Base-by-base conservation (phyloP, 495 filamentous ascomycete species). In the Hypoxylon fragiforme region DNA sequence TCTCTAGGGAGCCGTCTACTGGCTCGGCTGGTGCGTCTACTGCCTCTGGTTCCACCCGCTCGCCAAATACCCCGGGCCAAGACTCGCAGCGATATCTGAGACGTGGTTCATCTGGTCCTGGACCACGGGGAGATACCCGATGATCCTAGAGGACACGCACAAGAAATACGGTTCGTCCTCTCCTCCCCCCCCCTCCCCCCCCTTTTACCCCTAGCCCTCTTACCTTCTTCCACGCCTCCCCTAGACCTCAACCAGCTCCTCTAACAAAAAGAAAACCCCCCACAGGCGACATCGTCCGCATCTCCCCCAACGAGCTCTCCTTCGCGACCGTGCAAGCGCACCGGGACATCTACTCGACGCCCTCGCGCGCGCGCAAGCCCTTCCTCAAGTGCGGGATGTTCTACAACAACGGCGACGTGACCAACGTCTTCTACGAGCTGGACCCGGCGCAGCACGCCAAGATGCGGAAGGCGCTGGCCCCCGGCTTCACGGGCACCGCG, bases 281-380 rank as follows among this genome's bases (percentile, higher is more conserved):
- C 1, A 28, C 14, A 54, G 73, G 74, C 1, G 57, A 72, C 21
- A 63, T 78, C 16, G 67, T 79, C 3, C 69, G 72, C 3, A 70
- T 77, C 42, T 69, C 65, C 2, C 76, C 77, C 0, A 66, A 76
- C 20, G 71, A 77, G 28, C 62, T 80, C 19, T 69, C 69, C 32
- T 78, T 73, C 47, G 60, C 64, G 0, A 62, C 66, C 7, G 54
- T 71, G 3, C 56, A 70, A 28, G 74, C 75, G 2, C 75, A 71
- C 62, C 66, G 70, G 30, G 72, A 78, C 16, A 78, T 78, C 32
- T 70, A 71, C 52, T 71, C 67, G 24, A 60, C 64, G 11, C 68
- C 54, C 7, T 69, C 69, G 13, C 51, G 42, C 24, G 57, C 65
- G 5, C 44, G 40, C 22, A 68, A 68, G 26, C 52, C 57, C 5